phyloP scores from a whole-genome alignment of 805 yeast species.

The Yarrowia bubula region DNA sequence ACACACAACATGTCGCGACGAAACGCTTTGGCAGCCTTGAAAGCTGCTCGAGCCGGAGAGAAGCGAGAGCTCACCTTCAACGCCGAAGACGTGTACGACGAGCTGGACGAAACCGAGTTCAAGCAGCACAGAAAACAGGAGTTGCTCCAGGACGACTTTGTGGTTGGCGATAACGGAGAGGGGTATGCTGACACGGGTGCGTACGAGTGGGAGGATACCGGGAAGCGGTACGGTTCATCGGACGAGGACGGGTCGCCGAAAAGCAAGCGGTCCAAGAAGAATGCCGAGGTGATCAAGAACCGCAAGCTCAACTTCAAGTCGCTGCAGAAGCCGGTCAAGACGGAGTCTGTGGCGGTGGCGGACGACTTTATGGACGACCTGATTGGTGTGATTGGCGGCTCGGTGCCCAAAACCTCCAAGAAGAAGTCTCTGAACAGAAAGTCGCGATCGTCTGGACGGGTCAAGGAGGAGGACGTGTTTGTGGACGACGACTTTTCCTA shows the following conservation, averaged over 20 bases:
- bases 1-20: slow-evolving; percentile 26
- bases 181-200: slow-evolving; percentile 94
- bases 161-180: slow-evolving; percentile 89
- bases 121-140: slow-evolving; percentile 75
- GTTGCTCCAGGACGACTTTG: slow-evolving; percentile 84
- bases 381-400: slow-evolving; percentile 45
- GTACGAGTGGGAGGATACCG: slow-evolving; percentile 76
- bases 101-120: slow-evolving; percentile 77
- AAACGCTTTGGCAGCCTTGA: slow-evolving; percentile 16
- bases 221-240: slow-evolving; percentile 40
- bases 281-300: slow-evolving; percentile 33
- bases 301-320: slow-evolving; percentile 32
- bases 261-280: slow-evolving; percentile 34
- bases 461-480: slow-evolving; percentile 8
- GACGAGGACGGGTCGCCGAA: slow-evolving; percentile 38
- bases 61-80: slow-evolving; percentile 47
- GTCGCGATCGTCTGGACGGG: neutral
- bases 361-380: slow-evolving; percentile 67
- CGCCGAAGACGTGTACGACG: slow-evolving; percentile 73
- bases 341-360: slow-evolving; percentile 37
- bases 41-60: slow-evolving; percentile 40
- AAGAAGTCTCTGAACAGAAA: slow-evolving; percentile 3
- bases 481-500: slow-evolving; percentile 57
- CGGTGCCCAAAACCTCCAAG: neutral
- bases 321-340: slow-evolving; percentile 36